Percentiles rank a stretch among this genome's conserved stretches.
These are phyloP conservation scores for Vigna nakashimae DNA, from an alignment of 306 rosid genomes.

Conservation along the genomic window DNA sequence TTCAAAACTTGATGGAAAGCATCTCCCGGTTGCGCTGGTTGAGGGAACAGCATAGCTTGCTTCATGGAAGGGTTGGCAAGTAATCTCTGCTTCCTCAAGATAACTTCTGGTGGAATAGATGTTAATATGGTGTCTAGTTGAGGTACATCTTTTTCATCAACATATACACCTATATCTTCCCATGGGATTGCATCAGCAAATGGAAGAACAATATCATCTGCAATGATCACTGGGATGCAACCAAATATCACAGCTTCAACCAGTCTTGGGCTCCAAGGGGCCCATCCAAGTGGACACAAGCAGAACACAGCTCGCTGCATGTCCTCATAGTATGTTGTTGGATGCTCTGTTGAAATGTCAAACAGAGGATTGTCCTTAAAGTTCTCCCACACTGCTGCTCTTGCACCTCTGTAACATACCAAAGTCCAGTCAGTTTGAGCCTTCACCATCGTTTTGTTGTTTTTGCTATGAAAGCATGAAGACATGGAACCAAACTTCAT, in stretches of 20 bases:
- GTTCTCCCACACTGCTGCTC: slow-evolving; percentile 99
- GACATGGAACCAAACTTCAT: slow-evolving; percentile 26
- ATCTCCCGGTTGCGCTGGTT: slow-evolving; percentile 90
- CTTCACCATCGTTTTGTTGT: slow-evolving; percentile 1
- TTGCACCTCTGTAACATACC: slow-evolving; percentile 72
- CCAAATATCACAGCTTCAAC: slow-evolving; percentile 98
- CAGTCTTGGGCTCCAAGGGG: slow-evolving; percentile 98
- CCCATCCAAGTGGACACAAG: slow-evolving; percentile 99
- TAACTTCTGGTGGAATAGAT: slow-evolving; percentile 84
- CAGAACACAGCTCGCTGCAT: slow-evolving; percentile 97
- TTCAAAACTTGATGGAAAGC: slow-evolving; percentile 95
- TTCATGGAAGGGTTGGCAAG: slow-evolving; percentile 99
- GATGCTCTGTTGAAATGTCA: slow-evolving; percentile 96
- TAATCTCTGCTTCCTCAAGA: slow-evolving; percentile 88
- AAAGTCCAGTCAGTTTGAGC: slow-evolving; percentile 39
- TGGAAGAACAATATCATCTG: slow-evolving; percentile 95
- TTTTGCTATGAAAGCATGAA: slow-evolving; percentile 1
- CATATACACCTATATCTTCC: slow-evolving; percentile 94
- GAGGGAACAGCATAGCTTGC: slow-evolving; percentile 97
- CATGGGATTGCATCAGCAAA: slow-evolving; percentile 99
- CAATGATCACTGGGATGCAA: slow-evolving; percentile 96
- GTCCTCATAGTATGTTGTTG: slow-evolving; percentile 95
- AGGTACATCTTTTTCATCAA: slow-evolving; percentile 89
- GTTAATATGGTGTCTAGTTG: slow-evolving; percentile 86
- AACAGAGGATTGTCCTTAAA: slow-evolving; percentile 95